Evolutionary conservation across 208 protist genomes (phyloP).

Genomic region (Crithidia sp.): DNA sequence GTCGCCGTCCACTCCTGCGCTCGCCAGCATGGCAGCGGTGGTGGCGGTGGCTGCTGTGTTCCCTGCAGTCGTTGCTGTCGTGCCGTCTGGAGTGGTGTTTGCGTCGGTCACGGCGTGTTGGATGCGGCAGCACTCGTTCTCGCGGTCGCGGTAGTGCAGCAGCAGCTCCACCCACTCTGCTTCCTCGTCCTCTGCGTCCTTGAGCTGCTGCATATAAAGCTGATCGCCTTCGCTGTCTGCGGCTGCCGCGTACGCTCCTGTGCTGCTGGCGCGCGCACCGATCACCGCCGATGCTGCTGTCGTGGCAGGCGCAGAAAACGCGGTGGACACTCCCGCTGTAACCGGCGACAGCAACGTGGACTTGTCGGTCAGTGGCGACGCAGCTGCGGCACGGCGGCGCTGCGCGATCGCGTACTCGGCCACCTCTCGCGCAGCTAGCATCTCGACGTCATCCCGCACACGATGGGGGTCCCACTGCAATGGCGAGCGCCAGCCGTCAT

Average conservation of each 20-base stretch:
- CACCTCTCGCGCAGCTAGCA: slow-evolving; percentile 16
- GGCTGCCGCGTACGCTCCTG: neutral
- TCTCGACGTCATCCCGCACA: slow-evolving; percentile 27
- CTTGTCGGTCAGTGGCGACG: too few species aligned
- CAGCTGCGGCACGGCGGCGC: neutral
- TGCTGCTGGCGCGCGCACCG: too few species aligned
- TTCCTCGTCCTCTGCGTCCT: slow-evolving; percentile 12
- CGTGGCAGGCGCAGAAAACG: neutral
- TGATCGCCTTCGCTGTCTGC: neutral
- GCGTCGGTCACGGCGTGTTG: slow-evolving; percentile 7
- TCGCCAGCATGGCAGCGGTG: neutral
- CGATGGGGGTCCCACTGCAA: slow-evolving; percentile 34
- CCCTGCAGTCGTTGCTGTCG: neutral
- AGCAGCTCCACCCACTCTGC: slow-evolving; percentile 42
- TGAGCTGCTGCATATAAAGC: too few species aligned
- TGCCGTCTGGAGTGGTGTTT: neutral
- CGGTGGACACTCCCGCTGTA: neutral
- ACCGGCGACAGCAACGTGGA: too few species aligned
- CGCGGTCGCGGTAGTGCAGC: slow-evolving; percentile 42
- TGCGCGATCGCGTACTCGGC: slow-evolving; percentile 22
- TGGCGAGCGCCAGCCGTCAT: slow-evolving; percentile 27
- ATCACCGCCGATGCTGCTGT: too few species aligned
- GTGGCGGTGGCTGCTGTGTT: neutral
- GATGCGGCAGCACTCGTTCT: slow-evolving; percentile 35
- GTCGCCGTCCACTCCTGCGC: neutral